These are phyloP conservation scores for Raffaelea deltoideospora DNA, from an alignment of 2,329 filamentous ascomycete species.

Conservation along the genomic window DNA sequence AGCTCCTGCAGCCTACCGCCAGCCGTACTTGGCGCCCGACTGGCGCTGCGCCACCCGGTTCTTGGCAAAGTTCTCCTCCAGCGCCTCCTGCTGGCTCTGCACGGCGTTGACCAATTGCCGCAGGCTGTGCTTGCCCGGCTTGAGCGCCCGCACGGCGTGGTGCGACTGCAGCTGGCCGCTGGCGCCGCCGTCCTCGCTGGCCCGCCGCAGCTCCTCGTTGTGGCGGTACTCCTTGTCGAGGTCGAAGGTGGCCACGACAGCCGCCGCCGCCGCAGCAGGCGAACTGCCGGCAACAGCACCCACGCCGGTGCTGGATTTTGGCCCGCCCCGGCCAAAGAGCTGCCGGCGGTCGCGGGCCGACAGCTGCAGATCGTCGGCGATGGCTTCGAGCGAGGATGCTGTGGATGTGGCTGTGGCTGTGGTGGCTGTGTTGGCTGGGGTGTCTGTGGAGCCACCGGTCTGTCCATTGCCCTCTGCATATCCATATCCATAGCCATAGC, in stretches of 20 bases:
- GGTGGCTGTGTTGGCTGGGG: constrained; percentile 7
- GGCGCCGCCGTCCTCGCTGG: constrained; percentile 51
- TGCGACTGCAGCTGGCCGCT: constrained; percentile 58
- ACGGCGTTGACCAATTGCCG: constrained; percentile 77
- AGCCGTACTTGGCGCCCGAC: constrained; percentile 70
- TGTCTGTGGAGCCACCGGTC: too few relatives aligned
- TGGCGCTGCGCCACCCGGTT: constrained; percentile 68
- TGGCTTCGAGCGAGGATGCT: constrained; percentile 43
- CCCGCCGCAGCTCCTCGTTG: constrained; percentile 62
- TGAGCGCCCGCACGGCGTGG: constrained; percentile 69
- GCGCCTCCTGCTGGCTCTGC: constrained; percentile 64
- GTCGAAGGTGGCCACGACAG: constrained; percentile 74
- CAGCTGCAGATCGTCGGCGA: constrained; percentile 67
- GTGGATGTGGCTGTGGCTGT: constrained; percentile 11
- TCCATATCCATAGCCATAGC: too few relatives aligned
- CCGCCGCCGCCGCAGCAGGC: constrained; percentile 25
- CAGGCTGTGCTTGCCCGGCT: constrained; percentile 79
- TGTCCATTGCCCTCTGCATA: too few relatives aligned
- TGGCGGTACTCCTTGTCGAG: constrained; percentile 74
- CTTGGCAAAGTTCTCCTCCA: constrained; percentile 70
- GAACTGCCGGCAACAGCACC: too few relatives aligned
- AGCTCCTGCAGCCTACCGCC: constrained; percentile 30
- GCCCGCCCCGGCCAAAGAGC: constrained; percentile 61
- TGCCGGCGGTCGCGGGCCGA: constrained; percentile 64
- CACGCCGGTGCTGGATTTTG: too few relatives aligned